Percentiles rank a stretch among this genome's conserved stretches.
These are phyloP conservation scores for Isabelozyma pseudorhagii DNA, from an alignment of 805 yeast genomes.

Conservation along the genomic window DNA sequence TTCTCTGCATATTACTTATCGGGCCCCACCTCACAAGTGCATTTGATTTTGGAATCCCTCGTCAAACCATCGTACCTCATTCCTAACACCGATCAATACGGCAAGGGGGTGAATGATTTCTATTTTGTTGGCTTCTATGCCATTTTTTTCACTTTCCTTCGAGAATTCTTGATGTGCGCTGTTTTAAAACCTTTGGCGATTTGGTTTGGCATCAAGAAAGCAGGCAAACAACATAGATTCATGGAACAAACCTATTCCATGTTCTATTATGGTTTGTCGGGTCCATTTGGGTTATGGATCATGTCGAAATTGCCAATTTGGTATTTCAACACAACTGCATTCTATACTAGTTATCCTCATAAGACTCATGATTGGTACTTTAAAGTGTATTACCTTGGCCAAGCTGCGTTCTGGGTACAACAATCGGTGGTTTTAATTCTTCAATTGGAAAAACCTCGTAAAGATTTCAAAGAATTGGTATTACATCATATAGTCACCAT, in stretches of 20 bases:
- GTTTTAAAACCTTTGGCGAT: constrained; percentile 71
- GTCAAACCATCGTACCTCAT: constrained; percentile 63
- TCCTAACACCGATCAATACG: constrained; percentile 67
- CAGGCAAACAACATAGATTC: constrained; percentile 69
- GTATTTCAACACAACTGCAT: constrained; percentile 82
- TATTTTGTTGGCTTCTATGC: constrained; percentile 76
- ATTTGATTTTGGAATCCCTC: constrained; percentile 57
- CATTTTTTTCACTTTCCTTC: constrained; percentile 80
- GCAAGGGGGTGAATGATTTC: constrained; percentile 83
- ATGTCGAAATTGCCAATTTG: constrained; percentile 81
- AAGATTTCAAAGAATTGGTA: constrained; percentile 86
- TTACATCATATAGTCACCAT: constrained; percentile 93
- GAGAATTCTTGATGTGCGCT: constrained; percentile 89
- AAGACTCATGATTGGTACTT: constrained; percentile 62
- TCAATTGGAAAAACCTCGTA: constrained; percentile 92
- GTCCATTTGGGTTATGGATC: constrained; percentile 85
- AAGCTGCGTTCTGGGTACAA: constrained; percentile 98
- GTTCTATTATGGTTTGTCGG: constrained; percentile 73
- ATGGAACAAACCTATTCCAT: constrained; percentile 91
- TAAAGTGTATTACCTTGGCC: constrained; percentile 82
- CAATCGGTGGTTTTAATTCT: constrained; percentile 80
- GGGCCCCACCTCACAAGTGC: constrained; percentile 54
- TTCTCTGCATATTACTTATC: constrained; percentile 49
- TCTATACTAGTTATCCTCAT: constrained; percentile 84
- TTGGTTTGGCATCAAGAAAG: constrained; percentile 46